Conservation (phyloP, 2,329 filamentous ascomycete genomes). For the Thelonectria olida region DNA sequence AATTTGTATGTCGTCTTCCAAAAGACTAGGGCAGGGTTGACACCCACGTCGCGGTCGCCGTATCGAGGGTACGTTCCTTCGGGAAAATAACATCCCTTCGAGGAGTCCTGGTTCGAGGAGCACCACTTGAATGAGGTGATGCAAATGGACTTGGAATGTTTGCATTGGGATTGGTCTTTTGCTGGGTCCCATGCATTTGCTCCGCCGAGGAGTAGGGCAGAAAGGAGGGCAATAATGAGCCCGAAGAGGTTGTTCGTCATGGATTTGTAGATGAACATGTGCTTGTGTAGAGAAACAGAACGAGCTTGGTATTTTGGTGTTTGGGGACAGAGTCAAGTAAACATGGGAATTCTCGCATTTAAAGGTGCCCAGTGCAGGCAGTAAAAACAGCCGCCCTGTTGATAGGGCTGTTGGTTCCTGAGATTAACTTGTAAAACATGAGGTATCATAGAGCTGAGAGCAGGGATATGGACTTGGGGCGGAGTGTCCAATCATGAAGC, state of each 20-base stretch:
- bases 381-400: background rate
- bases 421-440: background rate
- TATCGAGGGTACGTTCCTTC: conserved; percentile 14
- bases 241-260: conserved; percentile 4
- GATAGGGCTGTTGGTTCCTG: background rate
- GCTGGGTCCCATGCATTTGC: conserved; percentile 15
- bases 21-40: conserved; percentile 25
- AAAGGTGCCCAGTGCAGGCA: background rate
- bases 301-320: background rate
- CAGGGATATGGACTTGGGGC: background rate
- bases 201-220: background rate
- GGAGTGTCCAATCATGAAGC: background rate
- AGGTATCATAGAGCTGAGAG: background rate
- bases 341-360: background rate
- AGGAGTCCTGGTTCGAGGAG: conserved; percentile 20
- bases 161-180: conserved; percentile 27
- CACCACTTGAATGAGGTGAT: conserved; percentile 33
- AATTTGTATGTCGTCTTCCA: conserved; percentile 28
- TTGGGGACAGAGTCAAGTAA: background rate
- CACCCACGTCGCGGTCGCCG: conserved; percentile 3
- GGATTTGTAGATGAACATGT: background rate
- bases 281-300: background rate
- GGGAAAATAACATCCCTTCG: conserved; percentile 20
- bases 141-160: conserved; percentile 24
- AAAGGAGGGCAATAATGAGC: conserved; percentile 8